Percentiles rank a stretch among this genome's conserved stretches.
Conservation (phyloP, 1,139 yeast species). For the Candida mesenterica region DNA sequence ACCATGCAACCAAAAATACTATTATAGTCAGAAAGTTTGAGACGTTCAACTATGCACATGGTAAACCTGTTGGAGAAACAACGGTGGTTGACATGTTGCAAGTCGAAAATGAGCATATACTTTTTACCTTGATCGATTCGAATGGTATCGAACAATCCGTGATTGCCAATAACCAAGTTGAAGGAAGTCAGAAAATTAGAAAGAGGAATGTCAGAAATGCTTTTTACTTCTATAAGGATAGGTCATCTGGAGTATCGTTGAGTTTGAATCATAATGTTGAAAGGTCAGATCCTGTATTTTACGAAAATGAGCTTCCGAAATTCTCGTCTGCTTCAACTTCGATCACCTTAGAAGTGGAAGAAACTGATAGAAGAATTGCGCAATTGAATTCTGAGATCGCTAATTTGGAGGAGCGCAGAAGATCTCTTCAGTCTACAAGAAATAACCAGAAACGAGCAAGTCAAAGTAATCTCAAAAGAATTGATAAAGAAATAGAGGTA, state of each 20-base stretch:
- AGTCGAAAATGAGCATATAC: slow-evolving; percentile 52
- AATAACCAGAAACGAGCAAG: slow-evolving; percentile 9
- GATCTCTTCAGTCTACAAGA: slow-evolving; percentile 10
- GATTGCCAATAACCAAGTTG: slow-evolving; percentile 20
- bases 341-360: slow-evolving; percentile 12
- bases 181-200: neutral
- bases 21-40: slow-evolving; percentile 60
- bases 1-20: slow-evolving; percentile 22
- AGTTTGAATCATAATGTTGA: slow-evolving; percentile 1
- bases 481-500: slow-evolving; percentile 15
- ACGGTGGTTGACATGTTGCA: slow-evolving; percentile 63
- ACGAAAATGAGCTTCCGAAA: slow-evolving; percentile 29
- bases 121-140: slow-evolving; percentile 65
- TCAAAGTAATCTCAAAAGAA: slow-evolving; percentile 5
- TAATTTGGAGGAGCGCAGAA: slow-evolving; percentile 19
- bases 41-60: slow-evolving; percentile 47
- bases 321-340: neutral
- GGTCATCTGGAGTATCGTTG: neutral
- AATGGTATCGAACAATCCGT: slow-evolving; percentile 59
- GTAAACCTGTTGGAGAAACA: slow-evolving; percentile 29
- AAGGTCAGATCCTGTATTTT: slow-evolving; percentile 44
- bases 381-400: slow-evolving; percentile 16
- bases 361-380: slow-evolving; percentile 13
- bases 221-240: slow-evolving; percentile 39
- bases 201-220: slow-evolving; percentile 45